phyloP scores from a whole-genome alignment of 345 rosid genomes.

The Eucalyptus tenuipes region DNA sequence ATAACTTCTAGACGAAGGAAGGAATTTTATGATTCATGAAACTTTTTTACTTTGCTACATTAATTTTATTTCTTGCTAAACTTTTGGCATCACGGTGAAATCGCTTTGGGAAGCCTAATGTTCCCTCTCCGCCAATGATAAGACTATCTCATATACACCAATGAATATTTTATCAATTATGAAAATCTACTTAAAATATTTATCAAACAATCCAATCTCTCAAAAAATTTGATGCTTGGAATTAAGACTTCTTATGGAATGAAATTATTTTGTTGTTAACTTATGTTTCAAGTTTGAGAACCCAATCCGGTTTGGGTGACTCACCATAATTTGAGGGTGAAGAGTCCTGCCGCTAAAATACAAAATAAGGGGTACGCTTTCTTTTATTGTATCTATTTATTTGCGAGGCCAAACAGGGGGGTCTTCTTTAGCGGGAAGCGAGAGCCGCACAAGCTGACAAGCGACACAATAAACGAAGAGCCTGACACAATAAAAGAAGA shows the following conservation, averaged over 20 bases:
- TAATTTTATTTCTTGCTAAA: not conserved
- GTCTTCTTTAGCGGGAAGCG: no score
- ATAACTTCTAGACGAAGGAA: not conserved
- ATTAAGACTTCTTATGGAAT: not conserved
- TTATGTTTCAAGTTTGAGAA: no score
- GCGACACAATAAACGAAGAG: no score
- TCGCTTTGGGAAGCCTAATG: accelerated
- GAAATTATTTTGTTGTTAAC: no score
- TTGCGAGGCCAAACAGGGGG: accelerated
- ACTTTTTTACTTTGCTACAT: not conserved
- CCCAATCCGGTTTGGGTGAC: no score
- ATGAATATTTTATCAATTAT: not conserved
- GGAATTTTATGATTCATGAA: not conserved
- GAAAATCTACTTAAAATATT: not conserved
- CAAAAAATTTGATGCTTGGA: not conserved
- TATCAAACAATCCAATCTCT: not conserved
- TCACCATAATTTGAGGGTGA: no score
- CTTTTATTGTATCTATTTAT: not conserved
- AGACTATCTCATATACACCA: not conserved
- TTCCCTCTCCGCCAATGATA: not conserved
- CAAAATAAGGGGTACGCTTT: not conserved
- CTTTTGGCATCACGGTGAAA: not conserved
- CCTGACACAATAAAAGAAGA: no score
- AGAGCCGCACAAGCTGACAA: no score
- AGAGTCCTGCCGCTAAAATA: no score